Evolutionary conservation across 177 flowering plant species (phyloP).

Genomic region (Vitis hybrid): DNA sequence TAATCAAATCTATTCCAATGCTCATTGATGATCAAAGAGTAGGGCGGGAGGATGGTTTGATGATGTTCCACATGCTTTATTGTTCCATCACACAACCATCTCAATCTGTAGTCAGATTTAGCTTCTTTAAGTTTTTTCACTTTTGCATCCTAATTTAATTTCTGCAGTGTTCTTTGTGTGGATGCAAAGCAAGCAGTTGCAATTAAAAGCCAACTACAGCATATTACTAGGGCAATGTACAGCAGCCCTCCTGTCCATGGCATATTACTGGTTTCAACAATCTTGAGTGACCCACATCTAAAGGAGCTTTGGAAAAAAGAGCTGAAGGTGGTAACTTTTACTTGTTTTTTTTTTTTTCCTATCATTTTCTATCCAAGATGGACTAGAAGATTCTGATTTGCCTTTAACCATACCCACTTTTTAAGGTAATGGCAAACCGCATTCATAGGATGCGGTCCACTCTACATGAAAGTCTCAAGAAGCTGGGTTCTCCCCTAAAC

Average conservation of each 20-base stretch:
- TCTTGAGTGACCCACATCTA: conserved; percentile 26
- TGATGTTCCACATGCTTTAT: too few species aligned
- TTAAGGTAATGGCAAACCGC: conserved; percentile 29
- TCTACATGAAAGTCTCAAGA: conserved; percentile 24
- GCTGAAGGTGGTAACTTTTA: conserved; percentile 22
- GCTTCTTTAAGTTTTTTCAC: too few species aligned
- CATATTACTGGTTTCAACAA: conserved; percentile 31
- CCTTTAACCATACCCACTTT: background rate
- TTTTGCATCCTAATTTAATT: background rate
- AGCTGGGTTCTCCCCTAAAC: conserved; percentile 25
- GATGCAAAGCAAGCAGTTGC: conserved; percentile 27
- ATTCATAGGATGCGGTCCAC: conserved; percentile 21
- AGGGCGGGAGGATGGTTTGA: too few species aligned
- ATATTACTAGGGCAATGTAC: conserved; percentile 36
- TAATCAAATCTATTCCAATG: too few species aligned
- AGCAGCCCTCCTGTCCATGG: conserved; percentile 42
- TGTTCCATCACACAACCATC: too few species aligned
- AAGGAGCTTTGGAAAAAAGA: conserved; percentile 30
- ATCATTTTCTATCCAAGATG: background rate
- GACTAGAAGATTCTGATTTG: too few species aligned
- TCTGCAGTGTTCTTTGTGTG: conserved; percentile 23
- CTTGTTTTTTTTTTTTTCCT: too few species aligned
- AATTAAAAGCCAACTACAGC: conserved; percentile 34
- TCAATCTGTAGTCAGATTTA: too few species aligned
- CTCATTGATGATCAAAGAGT: too few species aligned